Percentiles rank a stretch among this genome's conserved stretches.
Conservation (phyloP, 73 alveolate genomes). For the Paramecium primaurelia region DNA sequence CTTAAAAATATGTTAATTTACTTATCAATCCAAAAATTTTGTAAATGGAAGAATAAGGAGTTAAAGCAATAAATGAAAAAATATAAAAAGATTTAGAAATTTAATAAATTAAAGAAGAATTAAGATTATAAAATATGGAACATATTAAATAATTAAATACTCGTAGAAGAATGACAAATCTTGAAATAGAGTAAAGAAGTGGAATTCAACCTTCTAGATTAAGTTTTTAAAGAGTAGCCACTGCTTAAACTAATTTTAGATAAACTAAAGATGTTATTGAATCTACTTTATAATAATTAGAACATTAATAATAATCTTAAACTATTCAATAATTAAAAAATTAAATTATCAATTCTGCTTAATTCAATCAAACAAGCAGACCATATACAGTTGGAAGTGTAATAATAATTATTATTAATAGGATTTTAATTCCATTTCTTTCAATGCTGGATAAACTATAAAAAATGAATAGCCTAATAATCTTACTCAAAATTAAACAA, state of each 20-base stretch:
- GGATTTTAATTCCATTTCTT: neutral
- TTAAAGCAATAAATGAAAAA: neutral
- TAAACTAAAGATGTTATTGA: neutral
- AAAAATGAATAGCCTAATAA: neutral
- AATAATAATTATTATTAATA: neutral
- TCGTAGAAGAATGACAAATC: neutral
- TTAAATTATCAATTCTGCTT: neutral
- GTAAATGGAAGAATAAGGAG: slow-evolving; percentile 29
- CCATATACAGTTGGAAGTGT: slow-evolving; percentile 39
- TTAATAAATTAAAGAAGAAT: slow-evolving; percentile 8
- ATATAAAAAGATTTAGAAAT: neutral
- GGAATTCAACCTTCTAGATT: neutral
- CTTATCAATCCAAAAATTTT: slow-evolving; percentile 14
- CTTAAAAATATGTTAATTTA: slow-evolving; percentile 21
- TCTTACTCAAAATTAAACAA: neutral
- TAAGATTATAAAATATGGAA: neutral
- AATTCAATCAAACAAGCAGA: neutral
- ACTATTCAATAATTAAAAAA: neutral
- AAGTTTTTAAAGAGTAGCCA: neutral
- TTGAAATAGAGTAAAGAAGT: neutral
- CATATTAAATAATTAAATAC: neutral
- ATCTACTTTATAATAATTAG: neutral
- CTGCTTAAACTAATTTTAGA: neutral
- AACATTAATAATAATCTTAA: neutral
- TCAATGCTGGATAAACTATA: neutral